phyloP scores from a whole-genome alignment of 1,284 basidiomycete species.

The Moniliophthora roreri region DNA sequence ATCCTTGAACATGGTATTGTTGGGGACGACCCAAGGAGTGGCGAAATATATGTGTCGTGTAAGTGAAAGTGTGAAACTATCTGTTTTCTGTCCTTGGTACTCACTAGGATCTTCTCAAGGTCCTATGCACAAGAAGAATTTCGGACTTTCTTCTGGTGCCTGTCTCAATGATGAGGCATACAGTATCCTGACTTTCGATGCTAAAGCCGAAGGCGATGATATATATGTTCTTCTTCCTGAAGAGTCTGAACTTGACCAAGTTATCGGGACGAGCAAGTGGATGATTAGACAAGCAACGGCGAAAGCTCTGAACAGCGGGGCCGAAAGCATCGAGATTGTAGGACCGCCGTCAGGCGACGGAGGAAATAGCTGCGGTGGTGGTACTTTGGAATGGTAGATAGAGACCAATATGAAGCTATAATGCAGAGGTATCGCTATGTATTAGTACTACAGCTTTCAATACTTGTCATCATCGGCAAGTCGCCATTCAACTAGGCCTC shows the following conservation, averaged over 20 bases:
- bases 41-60: constrained; percentile 15
- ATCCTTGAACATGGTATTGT: constrained; percentile 72
- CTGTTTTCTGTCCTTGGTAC: constrained; percentile 1
- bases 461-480: too few relatives aligned
- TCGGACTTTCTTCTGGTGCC: constrained; percentile 54
- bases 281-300: constrained; percentile 54
- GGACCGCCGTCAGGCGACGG: constrained; percentile 4
- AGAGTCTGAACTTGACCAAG: constrained; percentile 56
- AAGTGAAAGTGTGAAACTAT: constrained; percentile 8
- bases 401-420: not conserved
- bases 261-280: constrained; percentile 70
- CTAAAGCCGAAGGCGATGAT: constrained; percentile 43
- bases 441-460: too few relatives aligned
- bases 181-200: constrained; percentile 67
- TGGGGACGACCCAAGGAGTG: constrained; percentile 55
- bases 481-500: too few relatives aligned
- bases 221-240: constrained; percentile 60
- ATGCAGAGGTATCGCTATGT: not conserved
- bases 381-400: constrained; percentile 3
- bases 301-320: constrained; percentile 42
- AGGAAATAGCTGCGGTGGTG: not conserved
- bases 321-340: constrained; percentile 46
- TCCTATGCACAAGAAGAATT: constrained; percentile 76
- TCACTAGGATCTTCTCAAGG: constrained; percentile 38
- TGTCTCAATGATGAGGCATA: constrained; percentile 68